phyloP scores from a whole-genome alignment of 345 rosid genomes.

The Linum usitatissimum region DNA sequence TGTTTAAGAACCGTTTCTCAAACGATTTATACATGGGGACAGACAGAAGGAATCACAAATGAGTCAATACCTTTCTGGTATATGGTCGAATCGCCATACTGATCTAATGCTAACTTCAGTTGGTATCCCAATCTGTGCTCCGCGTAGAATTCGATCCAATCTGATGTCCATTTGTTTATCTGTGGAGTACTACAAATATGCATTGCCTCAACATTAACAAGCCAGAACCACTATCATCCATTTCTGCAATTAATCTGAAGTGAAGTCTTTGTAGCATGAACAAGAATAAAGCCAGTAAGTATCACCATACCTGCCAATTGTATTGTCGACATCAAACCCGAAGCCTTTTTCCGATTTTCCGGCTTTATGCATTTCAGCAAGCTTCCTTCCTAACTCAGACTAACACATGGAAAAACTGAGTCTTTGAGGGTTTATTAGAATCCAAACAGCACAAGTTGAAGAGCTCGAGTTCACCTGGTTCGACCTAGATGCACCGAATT shows the following conservation, averaged over 20 bases:
- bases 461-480: constrained; percentile 50
- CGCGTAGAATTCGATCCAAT: constrained; percentile 84
- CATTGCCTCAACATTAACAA: neutral
- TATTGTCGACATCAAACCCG: constrained; percentile 83
- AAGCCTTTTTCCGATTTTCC: constrained; percentile 74
- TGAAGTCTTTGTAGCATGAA: neutral
- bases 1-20: constrained; percentile 13
- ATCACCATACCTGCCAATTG: constrained; percentile 42
- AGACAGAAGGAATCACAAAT: neutral
- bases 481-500: constrained; percentile 68
- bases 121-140: constrained; percentile 81
- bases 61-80: constrained; percentile 52
- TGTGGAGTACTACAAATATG: constrained; percentile 62
- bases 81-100: constrained; percentile 58
- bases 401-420: constrained; percentile 21
- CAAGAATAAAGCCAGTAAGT: neutral
- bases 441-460: constrained; percentile 7
- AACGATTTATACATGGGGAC: no score
- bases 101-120: constrained; percentile 59
- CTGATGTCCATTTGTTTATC: constrained; percentile 77
- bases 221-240: neutral
- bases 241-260: neutral
- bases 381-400: constrained; percentile 73
- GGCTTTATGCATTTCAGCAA: constrained; percentile 92
- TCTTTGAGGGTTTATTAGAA: neutral